Evolutionary conservation across 1,284 basidiomycete genomes (phyloP), one percentile per base, ranked within the genome.

Genomic region (Trametes pubescens): DNA sequence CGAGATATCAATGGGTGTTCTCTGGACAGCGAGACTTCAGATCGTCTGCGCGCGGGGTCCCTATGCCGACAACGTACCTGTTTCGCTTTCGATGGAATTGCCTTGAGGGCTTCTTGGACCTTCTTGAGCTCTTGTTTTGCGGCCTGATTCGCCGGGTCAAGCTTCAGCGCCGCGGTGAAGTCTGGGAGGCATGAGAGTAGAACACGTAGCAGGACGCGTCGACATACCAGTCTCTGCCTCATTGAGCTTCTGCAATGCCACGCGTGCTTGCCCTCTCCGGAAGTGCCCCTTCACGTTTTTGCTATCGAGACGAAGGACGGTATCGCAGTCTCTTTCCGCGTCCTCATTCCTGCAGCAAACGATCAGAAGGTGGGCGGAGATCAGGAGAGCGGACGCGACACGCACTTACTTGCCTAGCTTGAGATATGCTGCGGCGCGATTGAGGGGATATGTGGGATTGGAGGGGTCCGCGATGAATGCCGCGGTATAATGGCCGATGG

Each of bases 391-490:
- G 65, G 55, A 26, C 47, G 44, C 18, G 47, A 48, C 43, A 61
- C 46, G 66, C 72, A 79, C 91, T 80, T 81, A 93, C 92, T 93
- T 94, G 85, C 86, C 86, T 81, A 94, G 83, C 81, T 91, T 93
- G 66, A 95, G 82, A 79, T 94, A 93, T 26, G 92, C 91, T 34
- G 91, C 90, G 11, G 91, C 90, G 46, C 93, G 86, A 73, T 95
- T 95, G 55, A 94, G 80, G 38, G 88, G 86, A 69, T 87, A 89
- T 0, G 90, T 92, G 29, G 82, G 78, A 68, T 93, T 89, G 0
- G 75, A 79, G 10, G 80, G 74, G 74, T 94, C 87, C 1, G 86
- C 84, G 32, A 91, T 73, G 59, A 91, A 86, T 4, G 93, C 93
- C 2, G 85, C 78, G 43, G 88, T 88, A 76, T 94, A 95, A 74